Conservation (phyloP, 352 stramenopile species). For the Phytophthora meadii region DNA sequence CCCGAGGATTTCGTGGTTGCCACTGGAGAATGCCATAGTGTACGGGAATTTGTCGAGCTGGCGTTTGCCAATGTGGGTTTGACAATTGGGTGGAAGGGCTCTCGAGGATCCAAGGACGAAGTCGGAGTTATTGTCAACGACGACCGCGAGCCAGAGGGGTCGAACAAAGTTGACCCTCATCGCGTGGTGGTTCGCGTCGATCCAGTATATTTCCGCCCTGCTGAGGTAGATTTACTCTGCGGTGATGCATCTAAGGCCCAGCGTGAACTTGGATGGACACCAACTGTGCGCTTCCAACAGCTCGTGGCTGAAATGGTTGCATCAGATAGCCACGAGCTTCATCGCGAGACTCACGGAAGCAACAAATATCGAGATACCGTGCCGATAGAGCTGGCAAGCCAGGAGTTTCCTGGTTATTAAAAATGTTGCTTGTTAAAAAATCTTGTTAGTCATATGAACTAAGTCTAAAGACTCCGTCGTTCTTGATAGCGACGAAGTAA, state of each 20-base stretch:
- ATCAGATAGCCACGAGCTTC: slow-evolving; percentile 63
- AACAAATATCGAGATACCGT: slow-evolving; percentile 3
- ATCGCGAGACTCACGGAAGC: slow-evolving; percentile 16
- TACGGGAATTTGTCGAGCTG: slow-evolving; percentile 98
- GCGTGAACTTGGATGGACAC: slow-evolving; percentile 91
- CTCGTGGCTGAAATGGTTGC: slow-evolving; percentile 98
- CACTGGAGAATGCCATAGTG: slow-evolving; percentile 98
- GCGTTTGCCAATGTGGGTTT: slow-evolving; percentile 93
- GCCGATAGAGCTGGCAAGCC: background rate
- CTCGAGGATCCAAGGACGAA: slow-evolving; percentile 91
- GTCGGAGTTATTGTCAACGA: slow-evolving; percentile 89
- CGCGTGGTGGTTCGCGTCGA: slow-evolving; percentile 96
- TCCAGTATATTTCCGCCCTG: slow-evolving; percentile 97
- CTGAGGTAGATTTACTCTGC: slow-evolving; percentile 98
- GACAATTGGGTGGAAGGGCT: slow-evolving; percentile 93
- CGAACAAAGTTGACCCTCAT: slow-evolving; percentile 49
- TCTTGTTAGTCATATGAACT: slow-evolving; percentile 1
- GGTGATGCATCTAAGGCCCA: slow-evolving; percentile 96
- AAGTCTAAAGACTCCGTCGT: slow-evolving; percentile 40
- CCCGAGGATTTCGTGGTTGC: slow-evolving; percentile 87
- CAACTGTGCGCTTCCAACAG: slow-evolving; percentile 91
- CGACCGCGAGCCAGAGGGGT: slow-evolving; percentile 5
- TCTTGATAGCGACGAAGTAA: slow-evolving; percentile 45
- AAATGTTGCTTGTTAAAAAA: too few species aligned
- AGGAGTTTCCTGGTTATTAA: background rate